Conservation (phyloP, 495 filamentous ascomycete genomes). For the Penicillium manginii region DNA sequence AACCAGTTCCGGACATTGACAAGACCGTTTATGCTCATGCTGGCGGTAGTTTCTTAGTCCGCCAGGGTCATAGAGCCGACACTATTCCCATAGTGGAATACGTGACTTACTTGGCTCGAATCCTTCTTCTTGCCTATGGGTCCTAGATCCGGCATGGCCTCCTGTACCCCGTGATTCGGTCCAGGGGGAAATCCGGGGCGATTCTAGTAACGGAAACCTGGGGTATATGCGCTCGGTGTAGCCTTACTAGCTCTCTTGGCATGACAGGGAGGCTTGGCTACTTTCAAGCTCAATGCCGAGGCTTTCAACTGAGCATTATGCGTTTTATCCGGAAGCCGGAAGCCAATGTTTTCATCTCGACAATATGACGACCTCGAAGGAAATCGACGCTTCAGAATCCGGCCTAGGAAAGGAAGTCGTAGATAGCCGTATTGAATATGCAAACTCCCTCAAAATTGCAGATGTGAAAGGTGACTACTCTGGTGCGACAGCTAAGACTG, state of each 20-base stretch:
- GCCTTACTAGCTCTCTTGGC: neutral
- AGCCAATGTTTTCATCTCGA: neutral
- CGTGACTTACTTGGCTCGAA: constrained; percentile 1
- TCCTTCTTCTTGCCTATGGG: constrained; percentile 2
- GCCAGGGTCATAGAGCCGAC: neutral
- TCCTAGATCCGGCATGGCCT: constrained; percentile 2
- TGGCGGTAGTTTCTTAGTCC: neutral
- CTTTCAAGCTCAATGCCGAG: neutral
- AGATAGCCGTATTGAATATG: constrained; percentile 4
- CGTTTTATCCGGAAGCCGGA: neutral
- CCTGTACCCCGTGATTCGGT: neutral
- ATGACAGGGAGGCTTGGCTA: neutral
- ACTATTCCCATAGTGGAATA: neutral
- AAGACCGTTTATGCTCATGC: constrained; percentile 3
- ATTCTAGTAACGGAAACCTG: neutral
- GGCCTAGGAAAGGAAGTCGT: constrained; percentile 1
- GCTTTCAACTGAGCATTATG: constrained; percentile 1
- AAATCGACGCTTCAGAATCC: constrained; percentile 3
- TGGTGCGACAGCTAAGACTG: constrained; percentile 13
- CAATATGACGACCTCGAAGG: constrained; percentile 4
- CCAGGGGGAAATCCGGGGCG: neutral
- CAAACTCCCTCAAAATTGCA: neutral
- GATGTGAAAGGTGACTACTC: constrained; percentile 14
- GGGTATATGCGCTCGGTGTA: neutral
- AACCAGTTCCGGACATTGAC: neutral